Evolutionary conservation across 805 yeast genomes (phyloP), one percentile per base, ranked within the genome.

Genomic region (Pichia cephalocereana): DNA sequence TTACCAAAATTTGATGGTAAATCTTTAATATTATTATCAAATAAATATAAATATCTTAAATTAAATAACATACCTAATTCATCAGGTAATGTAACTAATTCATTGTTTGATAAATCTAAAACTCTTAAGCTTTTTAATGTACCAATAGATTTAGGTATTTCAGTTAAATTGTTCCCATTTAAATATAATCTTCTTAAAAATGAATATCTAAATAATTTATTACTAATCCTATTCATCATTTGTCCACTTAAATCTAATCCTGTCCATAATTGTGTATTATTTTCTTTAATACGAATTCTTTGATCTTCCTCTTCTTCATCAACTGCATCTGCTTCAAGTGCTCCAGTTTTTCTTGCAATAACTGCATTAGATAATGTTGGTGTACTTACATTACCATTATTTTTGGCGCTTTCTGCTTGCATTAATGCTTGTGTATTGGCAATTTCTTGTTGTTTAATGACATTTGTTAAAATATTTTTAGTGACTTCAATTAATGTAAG

Each of bases 171-270:
- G 65, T 95, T 93, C 60, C 95, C 95, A 67, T 84, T 88, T 56
- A 93, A 69, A 64, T 86, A 93, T 47, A 93, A 71, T 52, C 91
- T 83, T 61, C 91, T 93, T 58, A 93, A 74, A 58, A 93, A 93
- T 51, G 77, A 76, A 65, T 89, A 93, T 42, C 80, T 78, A 71
- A 88, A 88, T 42, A 93, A 66, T 57, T 81, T 80, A 19, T 83
- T 77, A n/a, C 87, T 77, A 31, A 91, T 55, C 49, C 78, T 75
- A 52, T 79, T 70, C 46, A 93, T 71, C 34, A 91, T 86, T 65
- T 93, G 95, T 51, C 96, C 96, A 54, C 95, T 81, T 54, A 91
- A 71, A 68, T 93, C 99, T 54, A 93, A 70, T 7, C 90, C 91
- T 46, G 95, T 85, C 99, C 99, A 93, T 61, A 86, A 75, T 68